Base-by-base conservation (phyloP, 2,329 filamentous ascomycete genomes). In the Didymella sp. region DNA sequence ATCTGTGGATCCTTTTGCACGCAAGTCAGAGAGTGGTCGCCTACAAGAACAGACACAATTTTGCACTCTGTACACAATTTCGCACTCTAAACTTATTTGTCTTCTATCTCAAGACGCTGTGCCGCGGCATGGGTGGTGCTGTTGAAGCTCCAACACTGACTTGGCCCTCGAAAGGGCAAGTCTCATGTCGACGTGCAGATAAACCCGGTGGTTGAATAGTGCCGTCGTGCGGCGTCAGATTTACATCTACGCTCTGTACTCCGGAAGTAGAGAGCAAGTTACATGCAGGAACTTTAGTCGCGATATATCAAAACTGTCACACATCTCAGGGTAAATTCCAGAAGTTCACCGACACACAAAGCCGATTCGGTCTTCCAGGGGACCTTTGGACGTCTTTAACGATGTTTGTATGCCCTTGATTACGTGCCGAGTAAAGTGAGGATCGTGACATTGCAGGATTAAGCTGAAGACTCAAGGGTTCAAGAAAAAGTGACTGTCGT, bases 161-260 rank as follows among this genome's bases (percentile, higher is more conserved):
- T 6, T 3, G 22, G 9, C 1, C 4, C 38, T 25, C 13, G 22
- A 48, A 40, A 43, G 28, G 17, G 47, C 35, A 51, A 51, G 47
- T 35, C 35, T 51, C 30, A 35, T 37, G 37, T 37, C 25, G n/a
- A 43, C 17, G 28, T 38, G 30, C 54, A 57, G 35, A 52, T 48
- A 48, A 57, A 30, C 31, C 43, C 38, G 37, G 19, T 48, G 54
- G 54, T 43, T 51, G 38, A 55, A 28, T 49, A 25, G 44, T 49
- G 40, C 40, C n/a, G 37, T 27, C 31, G 52, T 38, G 52, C 45
- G 45, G 46, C 46, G 33, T 38, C 33, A 45, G 15, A 11, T 35
- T 7, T 21, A 38, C 42, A 42, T 30, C 30, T 22, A 28, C 9
- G 22, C 25, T 35, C 12, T 15, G 12, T 31, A 11, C 13, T n/a